Evolutionary conservation across 208 protist genomes (phyloP), one percentile per base, ranked within the genome.

Genomic region (Acanthamoeba castellanii): DNA sequence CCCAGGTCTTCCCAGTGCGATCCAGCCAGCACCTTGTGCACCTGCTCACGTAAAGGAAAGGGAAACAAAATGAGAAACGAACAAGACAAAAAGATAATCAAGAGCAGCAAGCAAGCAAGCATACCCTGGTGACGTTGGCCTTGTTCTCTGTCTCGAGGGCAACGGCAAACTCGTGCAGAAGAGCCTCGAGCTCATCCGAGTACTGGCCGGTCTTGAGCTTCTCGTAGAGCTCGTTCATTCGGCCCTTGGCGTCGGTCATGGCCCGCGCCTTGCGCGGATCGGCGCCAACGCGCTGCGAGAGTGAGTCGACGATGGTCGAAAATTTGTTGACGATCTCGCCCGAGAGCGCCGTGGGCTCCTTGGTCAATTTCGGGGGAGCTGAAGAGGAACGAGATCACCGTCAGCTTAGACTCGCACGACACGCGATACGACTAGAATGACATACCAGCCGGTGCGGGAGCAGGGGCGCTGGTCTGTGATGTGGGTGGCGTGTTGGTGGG

Each of bases 1-100:
- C 82, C 82, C 16, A 89, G 50, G 4, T 89, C 82, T n/a, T 66
- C 82, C 82, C 82, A 89, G 50, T 89, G 82, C 7, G 45, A 22
- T 9, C 25, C n/a, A 5, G 82, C 55, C 7, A 89, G 82, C 9
- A 89, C 82, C 82, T 89, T 89, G 55, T 89, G 82, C 45, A 89
- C 82, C 16, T 64, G 7, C 82, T n/a, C n/a, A n/a, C n/a, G n/a
- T n/a, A n/a, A n/a, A n/a, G n/a, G n/a, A n/a, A n/a, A n/a, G n/a
- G n/a, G n/a, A n/a, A n/a, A n/a, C n/a, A n/a, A n/a, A n/a, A n/a
- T n/a, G n/a, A n/a, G n/a, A n/a, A n/a, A n/a, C n/a, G n/a, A n/a
- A n/a, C n/a, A n/a, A n/a, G n/a, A n/a, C n/a, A n/a, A n/a, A n/a
- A n/a, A n/a, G n/a, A n/a, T n/a, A n/a, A n/a, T n/a, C n/a, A n/a